Conservation (phyloP, 495 filamentous ascomycete species). For the Aspergillus nidulans region DNA sequence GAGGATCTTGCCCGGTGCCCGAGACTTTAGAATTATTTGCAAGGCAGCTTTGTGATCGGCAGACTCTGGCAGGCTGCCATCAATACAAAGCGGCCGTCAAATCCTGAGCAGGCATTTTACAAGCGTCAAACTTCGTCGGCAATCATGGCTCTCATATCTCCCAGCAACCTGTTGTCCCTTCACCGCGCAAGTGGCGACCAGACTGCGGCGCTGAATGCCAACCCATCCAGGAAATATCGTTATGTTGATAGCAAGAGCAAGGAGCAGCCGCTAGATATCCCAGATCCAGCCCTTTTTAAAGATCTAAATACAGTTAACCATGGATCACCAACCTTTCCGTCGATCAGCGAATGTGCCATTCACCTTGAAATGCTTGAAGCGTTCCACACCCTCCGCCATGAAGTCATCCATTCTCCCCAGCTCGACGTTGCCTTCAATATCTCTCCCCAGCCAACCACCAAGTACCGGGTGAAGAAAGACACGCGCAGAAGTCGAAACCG, state of each 20-base stretch:
- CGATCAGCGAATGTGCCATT: slow-evolving; percentile 24
- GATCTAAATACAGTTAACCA: neutral
- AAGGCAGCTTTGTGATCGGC: neutral
- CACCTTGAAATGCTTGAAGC: slow-evolving; percentile 34
- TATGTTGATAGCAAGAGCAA: neutral
- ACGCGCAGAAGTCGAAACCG: neutral
- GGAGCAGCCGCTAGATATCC: neutral
- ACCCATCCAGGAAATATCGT: neutral
- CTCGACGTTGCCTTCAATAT: slow-evolving; percentile 10
- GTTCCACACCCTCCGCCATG: slow-evolving; percentile 19
- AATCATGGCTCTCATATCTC: slow-evolving; percentile 4
- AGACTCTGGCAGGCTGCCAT: neutral
- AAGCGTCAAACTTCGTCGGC: too few species aligned
- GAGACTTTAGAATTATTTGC: neutral
- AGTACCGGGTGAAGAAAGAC: neutral
- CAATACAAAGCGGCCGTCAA: neutral
- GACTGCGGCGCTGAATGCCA: neutral
- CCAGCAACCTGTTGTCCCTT: neutral
- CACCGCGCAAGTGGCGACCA: neutral
- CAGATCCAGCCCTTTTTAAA: neutral
- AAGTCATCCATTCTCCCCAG: slow-evolving; percentile 1
- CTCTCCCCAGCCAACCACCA: neutral
- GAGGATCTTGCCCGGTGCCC: neutral
- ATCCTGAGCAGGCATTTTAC: too few species aligned
- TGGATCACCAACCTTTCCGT: neutral